A percentile compares a stretch with the other conserved stretches of the same genome.
Conservation (phyloP, 306 rosid species). For the Myrica gale region DNA sequence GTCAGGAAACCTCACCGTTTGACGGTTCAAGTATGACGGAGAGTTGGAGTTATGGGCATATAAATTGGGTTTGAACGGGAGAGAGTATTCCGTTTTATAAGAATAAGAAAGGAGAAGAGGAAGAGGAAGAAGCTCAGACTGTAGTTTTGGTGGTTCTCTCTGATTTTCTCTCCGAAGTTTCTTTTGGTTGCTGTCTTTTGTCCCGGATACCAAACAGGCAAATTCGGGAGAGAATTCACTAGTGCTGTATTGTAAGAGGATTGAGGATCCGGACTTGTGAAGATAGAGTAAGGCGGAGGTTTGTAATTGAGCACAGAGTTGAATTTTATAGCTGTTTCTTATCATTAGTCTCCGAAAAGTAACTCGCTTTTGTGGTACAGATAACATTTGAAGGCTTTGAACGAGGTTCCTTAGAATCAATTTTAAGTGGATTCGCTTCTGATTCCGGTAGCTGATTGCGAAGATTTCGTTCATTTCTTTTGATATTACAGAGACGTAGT, state of each 20-base stretch:
- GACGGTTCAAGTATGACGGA: slow-evolving; percentile 51
- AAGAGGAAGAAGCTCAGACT: slow-evolving; percentile 30
- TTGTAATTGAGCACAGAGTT: slow-evolving; percentile 24
- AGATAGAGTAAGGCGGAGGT: slow-evolving; percentile 32
- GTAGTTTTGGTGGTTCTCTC: slow-evolving; percentile 31
- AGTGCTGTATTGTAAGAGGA: slow-evolving; percentile 36
- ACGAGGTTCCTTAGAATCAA: slow-evolving; percentile 9
- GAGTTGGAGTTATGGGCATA: slow-evolving; percentile 45
- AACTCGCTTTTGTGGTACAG: slow-evolving; percentile 30
- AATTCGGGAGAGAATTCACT: slow-evolving; percentile 21
- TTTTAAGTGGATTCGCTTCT: slow-evolving; percentile 19
- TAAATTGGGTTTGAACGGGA: slow-evolving; percentile 38
- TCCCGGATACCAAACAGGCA: slow-evolving; percentile 7
- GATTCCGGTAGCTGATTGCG: slow-evolving; percentile 15
- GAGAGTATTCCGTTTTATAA: slow-evolving; percentile 56
- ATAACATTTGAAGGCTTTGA: slow-evolving; percentile 24
- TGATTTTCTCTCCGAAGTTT: slow-evolving; percentile 15
- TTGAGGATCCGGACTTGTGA: slow-evolving; percentile 48
- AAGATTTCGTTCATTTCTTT: slow-evolving; percentile 33
- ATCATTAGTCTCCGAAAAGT: not conserved
- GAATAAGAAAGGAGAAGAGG: slow-evolving; percentile 21
- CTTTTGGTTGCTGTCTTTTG: slow-evolving; percentile 22
- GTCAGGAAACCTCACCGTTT: slow-evolving; percentile 28
- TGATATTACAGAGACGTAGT: slow-evolving; percentile 19
- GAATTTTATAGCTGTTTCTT: slow-evolving; percentile 13